A percentile compares a stretch with the other conserved stretches of the same genome.
Conservation (phyloP, 2,329 filamentous ascomycete genomes). For the Pseudogymnoascus sp. region DNA sequence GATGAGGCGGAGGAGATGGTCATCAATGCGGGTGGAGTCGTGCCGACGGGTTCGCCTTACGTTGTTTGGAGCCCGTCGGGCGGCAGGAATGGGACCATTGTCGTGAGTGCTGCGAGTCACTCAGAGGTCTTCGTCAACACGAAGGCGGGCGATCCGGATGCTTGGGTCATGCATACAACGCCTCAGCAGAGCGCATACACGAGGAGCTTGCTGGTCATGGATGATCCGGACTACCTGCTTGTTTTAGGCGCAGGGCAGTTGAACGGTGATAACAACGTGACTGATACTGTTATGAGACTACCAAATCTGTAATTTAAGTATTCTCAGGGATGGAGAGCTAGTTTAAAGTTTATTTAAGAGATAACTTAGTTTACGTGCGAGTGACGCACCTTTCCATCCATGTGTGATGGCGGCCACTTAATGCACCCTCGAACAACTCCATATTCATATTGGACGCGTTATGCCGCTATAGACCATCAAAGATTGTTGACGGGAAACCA, state of each 20-base stretch:
- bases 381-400: no score
- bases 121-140: slow-evolving; percentile 26
- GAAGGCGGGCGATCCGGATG: slow-evolving; percentile 22
- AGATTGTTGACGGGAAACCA: background rate
- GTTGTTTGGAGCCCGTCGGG: slow-evolving; percentile 26
- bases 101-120: slow-evolving; percentile 23
- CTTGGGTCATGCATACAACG: slow-evolving; percentile 25
- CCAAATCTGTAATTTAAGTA: background rate
- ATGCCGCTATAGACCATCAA: no score
- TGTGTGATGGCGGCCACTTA: no score
- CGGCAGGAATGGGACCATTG: slow-evolving; percentile 26
- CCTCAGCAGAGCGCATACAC: slow-evolving; percentile 24
- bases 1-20: slow-evolving; percentile 19
- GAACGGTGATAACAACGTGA: slow-evolving; percentile 25
- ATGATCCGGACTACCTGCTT: slow-evolving; percentile 24
- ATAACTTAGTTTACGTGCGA: no score
- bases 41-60: slow-evolving; percentile 26
- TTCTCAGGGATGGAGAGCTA: background rate
- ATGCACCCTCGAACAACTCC: no score
- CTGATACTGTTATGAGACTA: slow-evolving; percentile 24
- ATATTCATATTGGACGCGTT: no score
- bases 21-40: slow-evolving; percentile 21
- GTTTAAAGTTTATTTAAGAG: background rate
- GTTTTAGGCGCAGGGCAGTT: slow-evolving; percentile 27
- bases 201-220: slow-evolving; percentile 24